Evolutionary conservation across 2,329 filamentous ascomycete genomes (phyloP).

Genomic region (Davidsoniella australis): DNA sequence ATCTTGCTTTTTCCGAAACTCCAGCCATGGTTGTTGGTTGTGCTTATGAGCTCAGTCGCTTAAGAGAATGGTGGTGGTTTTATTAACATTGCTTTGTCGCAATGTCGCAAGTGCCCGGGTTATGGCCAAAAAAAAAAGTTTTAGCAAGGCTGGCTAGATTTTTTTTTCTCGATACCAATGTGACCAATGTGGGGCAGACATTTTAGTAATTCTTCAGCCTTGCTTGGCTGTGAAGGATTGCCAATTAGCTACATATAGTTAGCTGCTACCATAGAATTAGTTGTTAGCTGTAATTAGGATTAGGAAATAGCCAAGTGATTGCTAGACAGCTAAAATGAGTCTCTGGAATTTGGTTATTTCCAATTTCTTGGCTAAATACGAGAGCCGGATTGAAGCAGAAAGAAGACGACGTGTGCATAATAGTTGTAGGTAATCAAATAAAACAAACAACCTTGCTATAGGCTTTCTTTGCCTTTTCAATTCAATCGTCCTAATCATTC

Average conservation of each 20-base stretch:
- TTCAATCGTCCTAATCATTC: no score
- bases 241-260: not conserved
- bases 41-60: not conserved
- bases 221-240: not conserved
- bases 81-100: conserved; percentile 12
- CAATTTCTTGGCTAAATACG: no score
- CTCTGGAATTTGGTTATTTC: no score
- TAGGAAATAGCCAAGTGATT: no score
- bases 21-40: conserved; percentile 46
- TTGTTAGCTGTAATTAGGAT: no score
- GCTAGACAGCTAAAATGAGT: no score
- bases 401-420: not conserved
- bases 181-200: conserved; percentile 10
- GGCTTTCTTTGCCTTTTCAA: no score
- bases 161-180: conserved; percentile 1
- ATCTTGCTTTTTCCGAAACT: conserved; percentile 84
- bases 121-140: conserved; percentile 10
- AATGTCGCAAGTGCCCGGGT: conserved; percentile 10
- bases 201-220: conserved; percentile 11
- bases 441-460: no score
- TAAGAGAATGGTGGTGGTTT: not conserved
- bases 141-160: no score
- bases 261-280: no score
- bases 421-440: no score
- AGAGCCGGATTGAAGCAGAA: no score